Base-by-base conservation (phyloP, 2,329 filamentous ascomycete genomes). In the Acrocalymma vagum region DNA sequence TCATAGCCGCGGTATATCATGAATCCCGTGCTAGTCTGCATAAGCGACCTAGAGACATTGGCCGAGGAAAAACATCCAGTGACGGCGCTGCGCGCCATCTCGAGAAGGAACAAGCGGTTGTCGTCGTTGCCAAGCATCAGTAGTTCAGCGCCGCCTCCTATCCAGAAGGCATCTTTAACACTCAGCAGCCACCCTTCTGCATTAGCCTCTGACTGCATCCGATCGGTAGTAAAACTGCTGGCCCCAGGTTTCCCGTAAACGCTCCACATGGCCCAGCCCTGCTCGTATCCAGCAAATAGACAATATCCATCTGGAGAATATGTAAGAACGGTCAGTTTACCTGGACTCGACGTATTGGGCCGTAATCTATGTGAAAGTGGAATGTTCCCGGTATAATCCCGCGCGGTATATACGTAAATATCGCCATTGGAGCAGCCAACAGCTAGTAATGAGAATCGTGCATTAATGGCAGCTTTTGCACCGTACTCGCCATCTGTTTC, bases 301-400 rank as follows among this genome's bases (percentile, higher is more conserved):
- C 92, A 96, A 68, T 97, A 96, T 13, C 94, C 94, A 67, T 99
- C 94, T 0, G 93, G 91, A 1, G 94, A 96, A 73, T 96, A 99
- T 45, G 75, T 84, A 52, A 99, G 71, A 20, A 85, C 87, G 2
- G 83, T 90, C 35, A 96, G 73, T 9, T 73, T 69, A 0, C 94
- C 94, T 1, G 90, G 85, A 4, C 77, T 70, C 1, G 91, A 90
- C 0, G 85, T 83, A 9, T 88, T 85, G 2, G 88, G 75, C 37
- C 75, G 79, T 47, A 96, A 83, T 21, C 81, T 82, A 67, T 97
- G 92, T 1, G 93, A 97, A 10, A 88, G 74, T 5, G 91, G 88
- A 37, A 99, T 91, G 60, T 96, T 96, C 29, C 94, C 94, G 5
- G 86, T 85, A 61, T 99, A 97, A 66, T 99, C 94, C 63, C 88